Evolutionary conservation across 257 asterid species (phyloP).

Genomic region (Echium plantagineum): DNA sequence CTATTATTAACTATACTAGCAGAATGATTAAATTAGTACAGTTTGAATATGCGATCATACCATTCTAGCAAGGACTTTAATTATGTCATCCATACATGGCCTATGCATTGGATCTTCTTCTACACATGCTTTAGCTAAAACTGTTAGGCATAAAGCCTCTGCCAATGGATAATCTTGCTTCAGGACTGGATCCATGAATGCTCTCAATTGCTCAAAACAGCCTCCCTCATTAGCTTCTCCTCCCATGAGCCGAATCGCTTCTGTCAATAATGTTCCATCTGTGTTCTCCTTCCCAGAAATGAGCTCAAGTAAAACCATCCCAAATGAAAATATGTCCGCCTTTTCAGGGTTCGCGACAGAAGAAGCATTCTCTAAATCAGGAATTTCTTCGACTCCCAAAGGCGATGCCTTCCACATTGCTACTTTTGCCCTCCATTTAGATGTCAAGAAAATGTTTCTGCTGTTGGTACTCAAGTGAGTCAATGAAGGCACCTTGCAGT

Average conservation of each 20-base stretch:
- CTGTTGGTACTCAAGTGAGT: slow-evolving; percentile 30
- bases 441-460: slow-evolving; percentile 35
- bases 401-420: slow-evolving; percentile 24
- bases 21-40: not conserved
- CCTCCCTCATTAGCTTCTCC: slow-evolving; percentile 43
- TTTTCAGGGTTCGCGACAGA: slow-evolving; percentile 20
- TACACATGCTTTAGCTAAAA: slow-evolving; percentile 66
- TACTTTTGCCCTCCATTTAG: slow-evolving; percentile 60
- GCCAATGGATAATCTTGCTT: slow-evolving; percentile 64
- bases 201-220: slow-evolving; percentile 57
- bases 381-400: slow-evolving; percentile 14
- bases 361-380: slow-evolving; percentile 16
- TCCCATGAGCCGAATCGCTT: slow-evolving; percentile 33
- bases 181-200: slow-evolving; percentile 46
- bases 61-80: slow-evolving; percentile 70
- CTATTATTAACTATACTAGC: too few relatives aligned
- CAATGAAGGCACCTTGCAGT: slow-evolving; percentile 44
- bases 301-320: slow-evolving; percentile 51
- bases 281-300: slow-evolving; percentile 39
- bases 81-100: slow-evolving; percentile 69
- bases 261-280: slow-evolving; percentile 32
- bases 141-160: slow-evolving; percentile 63
- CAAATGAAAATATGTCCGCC: slow-evolving; percentile 47
- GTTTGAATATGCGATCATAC: slow-evolving; percentile 21
- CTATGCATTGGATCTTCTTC: slow-evolving; percentile 61